Evolutionary conservation across 163 green algal species (phyloP).

Genomic region (Trebouxia gelatinosa): DNA sequence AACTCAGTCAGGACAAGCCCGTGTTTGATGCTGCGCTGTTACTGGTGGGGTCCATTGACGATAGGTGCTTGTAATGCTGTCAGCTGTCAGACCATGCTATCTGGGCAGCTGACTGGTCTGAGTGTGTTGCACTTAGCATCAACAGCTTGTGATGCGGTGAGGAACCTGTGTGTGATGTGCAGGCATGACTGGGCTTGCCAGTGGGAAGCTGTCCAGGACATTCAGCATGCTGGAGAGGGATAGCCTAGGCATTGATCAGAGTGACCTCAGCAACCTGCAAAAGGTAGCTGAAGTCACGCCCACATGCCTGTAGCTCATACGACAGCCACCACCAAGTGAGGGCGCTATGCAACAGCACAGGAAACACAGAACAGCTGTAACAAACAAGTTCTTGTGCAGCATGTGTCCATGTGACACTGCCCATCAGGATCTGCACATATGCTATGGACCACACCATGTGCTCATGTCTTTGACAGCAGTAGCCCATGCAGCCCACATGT

Average conservation of each 20-base stretch:
- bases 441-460: not conserved
- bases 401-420: not conserved
- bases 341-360: not conserved
- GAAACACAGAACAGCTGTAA: not conserved
- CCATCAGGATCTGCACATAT: not conserved
- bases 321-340: not conserved
- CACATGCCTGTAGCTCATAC: not conserved
- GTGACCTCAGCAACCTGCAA: constrained; percentile 29
- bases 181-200: constrained; percentile 1
- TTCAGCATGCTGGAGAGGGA: constrained; percentile 33
- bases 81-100: no score
- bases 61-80: no score
- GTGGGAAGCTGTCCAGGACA: not conserved
- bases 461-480: not conserved
- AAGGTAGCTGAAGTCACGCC: constrained; percentile 11
- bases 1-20: no score
- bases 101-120: no score
- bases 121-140: no score
- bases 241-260: constrained; percentile 15
- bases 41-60: no score
- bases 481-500: not conserved
- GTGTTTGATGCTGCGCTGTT: no score
- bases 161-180: constrained; percentile 2
- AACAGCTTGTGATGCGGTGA: no score
- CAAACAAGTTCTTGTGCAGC: not conserved